Evolutionary conservation across 805 yeast genomes (phyloP).

Genomic region (Yarrowia porcina): DNA sequence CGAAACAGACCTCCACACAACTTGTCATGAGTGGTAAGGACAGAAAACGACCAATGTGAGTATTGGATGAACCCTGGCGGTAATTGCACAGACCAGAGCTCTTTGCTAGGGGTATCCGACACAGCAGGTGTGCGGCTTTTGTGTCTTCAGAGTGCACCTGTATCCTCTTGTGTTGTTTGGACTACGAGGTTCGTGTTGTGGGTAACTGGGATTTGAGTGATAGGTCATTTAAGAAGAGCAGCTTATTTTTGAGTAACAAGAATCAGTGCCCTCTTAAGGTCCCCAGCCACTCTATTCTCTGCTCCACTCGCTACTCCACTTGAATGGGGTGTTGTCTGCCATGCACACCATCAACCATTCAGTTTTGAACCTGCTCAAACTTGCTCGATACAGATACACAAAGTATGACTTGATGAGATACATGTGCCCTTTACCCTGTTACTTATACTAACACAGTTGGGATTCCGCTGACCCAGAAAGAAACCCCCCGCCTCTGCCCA

Average conservation of each 20-base stretch:
- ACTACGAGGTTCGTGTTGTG: not conserved
- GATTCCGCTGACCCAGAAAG: conserved; percentile 22
- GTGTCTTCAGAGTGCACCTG: not conserved
- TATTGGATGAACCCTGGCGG: not conserved
- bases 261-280: not conserved
- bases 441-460: conserved; percentile 13
- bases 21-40: conserved; percentile 17
- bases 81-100: not conserved
- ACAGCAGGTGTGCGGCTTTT: not conserved
- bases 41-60: conserved; percentile 25
- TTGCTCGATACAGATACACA: conserved; percentile 4
- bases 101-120: not conserved
- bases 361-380: conserved; percentile 9
- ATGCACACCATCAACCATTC: conserved; percentile 4
- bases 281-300: not conserved
- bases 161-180: no score
- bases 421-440: not conserved
- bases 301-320: not conserved
- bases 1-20: conserved; percentile 4
- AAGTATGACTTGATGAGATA: not conserved
- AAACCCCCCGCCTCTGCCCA: conserved; percentile 25
- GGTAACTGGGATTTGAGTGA: not conserved
- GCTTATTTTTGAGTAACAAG: not conserved
- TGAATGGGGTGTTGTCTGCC: not conserved
- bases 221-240: not conserved